These are phyloP conservation scores for Pseudocercospora fijiensis DNA, from an alignment of 2,329 filamentous ascomycete genomes.

Conservation along the genomic window DNA sequence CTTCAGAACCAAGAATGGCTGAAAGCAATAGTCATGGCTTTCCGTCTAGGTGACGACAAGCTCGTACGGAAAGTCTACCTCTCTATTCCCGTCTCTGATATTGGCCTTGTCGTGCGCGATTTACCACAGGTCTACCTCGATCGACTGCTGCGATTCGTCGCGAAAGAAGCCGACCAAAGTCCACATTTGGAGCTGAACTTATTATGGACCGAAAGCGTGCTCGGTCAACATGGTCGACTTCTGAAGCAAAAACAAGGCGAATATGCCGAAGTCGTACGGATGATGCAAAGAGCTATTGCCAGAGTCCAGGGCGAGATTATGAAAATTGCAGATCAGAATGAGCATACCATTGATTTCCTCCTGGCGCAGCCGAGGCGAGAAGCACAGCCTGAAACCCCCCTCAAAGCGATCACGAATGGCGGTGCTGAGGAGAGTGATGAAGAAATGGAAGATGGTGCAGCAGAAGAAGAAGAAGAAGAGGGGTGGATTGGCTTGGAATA, in stretches of 20 bases:
- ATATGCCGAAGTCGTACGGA: constrained; percentile 79
- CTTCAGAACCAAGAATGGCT: constrained; percentile 78
- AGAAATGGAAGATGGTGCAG: constrained; percentile 37
- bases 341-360: constrained; percentile 85
- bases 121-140: constrained; percentile 84
- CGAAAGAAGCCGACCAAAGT: constrained; percentile 80
- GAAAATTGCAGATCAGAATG: constrained; percentile 75
- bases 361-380: constrained; percentile 42
- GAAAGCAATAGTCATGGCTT: constrained; percentile 93
- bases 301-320: constrained; percentile 81
- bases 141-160: constrained; percentile 81
- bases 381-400: constrained; percentile 6
- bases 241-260: constrained; percentile 77
- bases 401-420: constrained; percentile 26
- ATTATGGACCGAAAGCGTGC: constrained; percentile 79
- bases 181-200: constrained; percentile 95
- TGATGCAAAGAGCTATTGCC: constrained; percentile 75
- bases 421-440: constrained; percentile 15
- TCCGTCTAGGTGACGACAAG: constrained; percentile 83
- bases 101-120: constrained; percentile 73
- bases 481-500: constrained; percentile 37
- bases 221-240: constrained; percentile 81
- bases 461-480: constrained; percentile 39
- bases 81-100: constrained; percentile 70
- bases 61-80: constrained; percentile 85